Conservation (phyloP, 2,329 filamentous ascomycete species). For the Periconia sp. region DNA sequence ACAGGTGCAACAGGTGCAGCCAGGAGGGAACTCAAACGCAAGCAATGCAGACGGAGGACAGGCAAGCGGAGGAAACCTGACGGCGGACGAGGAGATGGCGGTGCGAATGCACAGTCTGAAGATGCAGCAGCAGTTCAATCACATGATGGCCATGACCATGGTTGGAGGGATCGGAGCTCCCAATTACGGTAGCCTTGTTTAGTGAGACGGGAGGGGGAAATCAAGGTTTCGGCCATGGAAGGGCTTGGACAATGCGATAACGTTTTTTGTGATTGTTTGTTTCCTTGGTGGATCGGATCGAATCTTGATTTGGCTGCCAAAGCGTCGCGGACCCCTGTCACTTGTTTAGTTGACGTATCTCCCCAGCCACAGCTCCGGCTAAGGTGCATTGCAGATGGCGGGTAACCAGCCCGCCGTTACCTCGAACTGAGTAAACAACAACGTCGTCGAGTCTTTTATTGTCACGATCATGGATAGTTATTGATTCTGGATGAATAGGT, state of each 20-base stretch:
- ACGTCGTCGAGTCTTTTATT: too few relatives aligned
- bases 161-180: constrained; percentile 5
- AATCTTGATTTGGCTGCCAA: neutral
- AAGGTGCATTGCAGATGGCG: too few relatives aligned
- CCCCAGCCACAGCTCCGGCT: neutral
- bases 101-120: constrained; percentile 20
- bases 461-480: too few relatives aligned
- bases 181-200: constrained; percentile 14
- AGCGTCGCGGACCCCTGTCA: neutral
- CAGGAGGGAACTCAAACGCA: neutral
- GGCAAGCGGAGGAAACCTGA: constrained; percentile 3
- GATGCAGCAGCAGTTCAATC: constrained; percentile 19
- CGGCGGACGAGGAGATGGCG: constrained; percentile 13
- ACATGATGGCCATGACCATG: constrained; percentile 17
- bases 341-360: too few relatives aligned
- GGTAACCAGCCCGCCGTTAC: too few relatives aligned
- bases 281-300: neutral
- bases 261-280: neutral
- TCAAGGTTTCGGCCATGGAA: neutral
- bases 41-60: neutral
- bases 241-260: neutral
- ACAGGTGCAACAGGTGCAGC: neutral
- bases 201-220: neutral
- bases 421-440: too few relatives aligned
- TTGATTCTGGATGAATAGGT: too few relatives aligned